Conservation (phyloP, 306 rosid genomes). For the Senna tora region DNA sequence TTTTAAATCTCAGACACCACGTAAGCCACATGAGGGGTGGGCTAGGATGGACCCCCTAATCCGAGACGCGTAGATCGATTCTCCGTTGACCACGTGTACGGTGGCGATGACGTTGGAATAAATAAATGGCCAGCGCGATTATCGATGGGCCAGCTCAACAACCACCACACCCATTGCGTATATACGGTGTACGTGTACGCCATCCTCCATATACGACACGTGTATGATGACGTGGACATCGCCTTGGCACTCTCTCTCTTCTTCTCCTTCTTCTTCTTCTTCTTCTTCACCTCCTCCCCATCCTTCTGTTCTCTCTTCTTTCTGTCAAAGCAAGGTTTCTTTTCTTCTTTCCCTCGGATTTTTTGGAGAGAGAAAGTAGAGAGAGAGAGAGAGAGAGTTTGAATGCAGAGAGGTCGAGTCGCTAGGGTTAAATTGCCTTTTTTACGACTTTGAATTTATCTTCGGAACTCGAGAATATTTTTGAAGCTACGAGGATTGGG, state of each 20-base stretch:
- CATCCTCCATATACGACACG: conserved; percentile 58
- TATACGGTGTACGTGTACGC: conserved; percentile 54
- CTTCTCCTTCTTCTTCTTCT: conserved; percentile 27
- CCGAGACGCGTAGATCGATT: conserved; percentile 47
- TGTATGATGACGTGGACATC: conserved; percentile 82
- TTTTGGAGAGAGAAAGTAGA: conserved; percentile 58
- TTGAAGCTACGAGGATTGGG: conserved; percentile 34
- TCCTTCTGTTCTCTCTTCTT: conserved; percentile 3
- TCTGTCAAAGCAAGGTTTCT: conserved; percentile 34
- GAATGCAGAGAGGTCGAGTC: conserved; percentile 39
- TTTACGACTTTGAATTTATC: neutral
- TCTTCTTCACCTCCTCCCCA: conserved; percentile 36
- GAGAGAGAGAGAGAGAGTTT: conserved; percentile 37
- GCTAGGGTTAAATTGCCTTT: conserved; percentile 15
- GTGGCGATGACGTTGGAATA: conserved; percentile 41
- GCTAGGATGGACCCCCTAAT: conserved; percentile 41
- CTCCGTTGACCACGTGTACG: conserved; percentile 60
- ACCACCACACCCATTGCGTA: conserved; percentile 54
- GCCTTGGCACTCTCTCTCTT: conserved; percentile 60
- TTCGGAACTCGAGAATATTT: conserved; percentile 25
- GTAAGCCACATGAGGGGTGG: conserved; percentile 62
- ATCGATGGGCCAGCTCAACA: conserved; percentile 77
- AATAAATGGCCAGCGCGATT: conserved; percentile 59
- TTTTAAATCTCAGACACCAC: conserved; percentile 41
- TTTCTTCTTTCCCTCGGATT: conserved; percentile 43